Evolutionary conservation across 106 monocot genomes (phyloP), one percentile per base, ranked within the genome.

Genomic region (Acorus calamus): DNA sequence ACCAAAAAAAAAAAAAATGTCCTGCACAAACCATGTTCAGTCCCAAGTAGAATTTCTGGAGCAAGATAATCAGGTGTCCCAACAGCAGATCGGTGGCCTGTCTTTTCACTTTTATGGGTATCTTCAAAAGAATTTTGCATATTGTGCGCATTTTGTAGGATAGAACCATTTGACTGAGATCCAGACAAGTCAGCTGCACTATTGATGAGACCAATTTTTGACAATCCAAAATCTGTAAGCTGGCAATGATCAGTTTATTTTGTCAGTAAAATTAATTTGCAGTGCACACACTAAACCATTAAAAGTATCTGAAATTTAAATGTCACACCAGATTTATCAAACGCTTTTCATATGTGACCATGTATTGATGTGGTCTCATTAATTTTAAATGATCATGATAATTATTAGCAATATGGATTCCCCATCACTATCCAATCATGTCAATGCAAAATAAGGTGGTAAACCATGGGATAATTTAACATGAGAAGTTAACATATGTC

Each of bases 161-260:
- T 56, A 14, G 78, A 71, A 64, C 68, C 73, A 44, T 46, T 66
- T 69, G 51, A 54, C 49, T 56, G 46, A 49, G 64, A 52, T 47
- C 74, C 72, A 66, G 83, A 72, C 49, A 87, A 75, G 70, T 78
- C 59, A 49, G 74, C 76, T 44, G 83, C 66, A 59, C 60, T 77
- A 57, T 87, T 71, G 51, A 87, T 77, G 3, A 87, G 75, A n/a
- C 87, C 87, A 69, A 87, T 74, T 72, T 87, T 83, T 52, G 87
- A 87, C 41, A 87, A 54, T 14, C 87, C 87, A 83, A 87, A 87
- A 67, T 87, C 87, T 70, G 87, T 87, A 58, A 87, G 80, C 87
- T 87, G 87, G 66, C 53, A 72, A 47, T 44, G 66, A 47, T 46
- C 28, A 28, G 28, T 28, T 0, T 28, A 28, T 28, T 28, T 28